Percentiles rank a stretch among this genome's conserved stretches.
phyloP scores from a whole-genome alignment of 352 stramenopile species.

The Plasmopara muralis region DNA sequence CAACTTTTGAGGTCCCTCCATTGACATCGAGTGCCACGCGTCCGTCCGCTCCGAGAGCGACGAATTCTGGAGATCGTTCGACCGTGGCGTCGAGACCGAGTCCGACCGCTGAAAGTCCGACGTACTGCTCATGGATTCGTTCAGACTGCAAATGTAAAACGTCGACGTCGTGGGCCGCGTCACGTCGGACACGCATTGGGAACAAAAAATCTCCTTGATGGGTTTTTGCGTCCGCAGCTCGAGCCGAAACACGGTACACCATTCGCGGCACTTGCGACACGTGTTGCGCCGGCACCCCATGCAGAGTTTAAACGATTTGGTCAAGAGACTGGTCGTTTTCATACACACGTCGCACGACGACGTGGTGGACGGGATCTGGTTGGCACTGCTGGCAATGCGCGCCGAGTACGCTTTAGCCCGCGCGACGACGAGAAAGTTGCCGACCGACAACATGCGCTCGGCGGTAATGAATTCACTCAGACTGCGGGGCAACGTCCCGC shows the following conservation, averaged over 20 bases:
- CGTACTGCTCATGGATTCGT: constrained; percentile 19
- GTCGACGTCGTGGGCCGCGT: constrained; percentile 21
- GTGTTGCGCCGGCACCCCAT: constrained; percentile 52
- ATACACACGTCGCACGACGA: constrained; percentile 50
- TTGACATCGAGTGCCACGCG: background rate
- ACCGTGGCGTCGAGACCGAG: constrained; percentile 23
- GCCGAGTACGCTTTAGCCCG: constrained; percentile 50
- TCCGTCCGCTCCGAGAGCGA: background rate
- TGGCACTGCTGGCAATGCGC: constrained; percentile 32
- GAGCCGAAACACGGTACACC: constrained; percentile 43
- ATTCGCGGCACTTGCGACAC: constrained; percentile 41
- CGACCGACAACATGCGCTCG: constrained; percentile 33
- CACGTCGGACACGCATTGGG: constrained; percentile 42
- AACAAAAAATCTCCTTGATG: constrained; percentile 43
- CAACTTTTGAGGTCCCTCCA: constrained; percentile 12
- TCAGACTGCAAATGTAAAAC: constrained; percentile 24
- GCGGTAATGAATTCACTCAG: constrained; percentile 42
- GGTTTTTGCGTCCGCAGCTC: constrained; percentile 37
- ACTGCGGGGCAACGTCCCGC: constrained; percentile 29
- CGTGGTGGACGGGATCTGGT: constrained; percentile 26
- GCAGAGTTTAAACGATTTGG: constrained; percentile 30
- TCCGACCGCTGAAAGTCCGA: constrained; percentile 4
- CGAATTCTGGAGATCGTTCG: background rate
- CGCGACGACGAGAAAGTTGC: constrained; percentile 35
- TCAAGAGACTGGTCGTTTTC: constrained; percentile 33